phyloP scores from a whole-genome alignment of 2,329 filamentous ascomycete genomes.

The Aspergillaceae sp. region DNA sequence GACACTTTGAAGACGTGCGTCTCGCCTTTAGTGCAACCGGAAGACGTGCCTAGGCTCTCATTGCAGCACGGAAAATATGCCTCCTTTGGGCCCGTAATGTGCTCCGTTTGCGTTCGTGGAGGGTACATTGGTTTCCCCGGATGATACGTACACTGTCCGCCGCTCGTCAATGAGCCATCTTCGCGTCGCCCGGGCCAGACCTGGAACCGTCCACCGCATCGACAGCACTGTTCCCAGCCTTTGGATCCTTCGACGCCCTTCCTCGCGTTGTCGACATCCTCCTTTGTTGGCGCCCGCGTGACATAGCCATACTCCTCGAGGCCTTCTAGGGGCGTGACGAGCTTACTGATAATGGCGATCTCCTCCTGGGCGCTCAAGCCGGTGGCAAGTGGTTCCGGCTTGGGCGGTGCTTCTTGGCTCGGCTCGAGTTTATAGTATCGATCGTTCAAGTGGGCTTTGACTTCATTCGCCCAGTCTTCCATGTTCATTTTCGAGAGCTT shows the following conservation, averaged over 20 bases:
- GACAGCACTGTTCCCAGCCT: constrained; percentile 82
- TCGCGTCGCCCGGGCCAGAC: constrained; percentile 79
- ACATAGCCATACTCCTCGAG: constrained; percentile 71
- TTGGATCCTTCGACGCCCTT: constrained; percentile 57
- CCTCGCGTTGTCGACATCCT: constrained; percentile 58
- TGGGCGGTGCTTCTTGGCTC: constrained; percentile 21
- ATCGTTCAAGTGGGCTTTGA: constrained; percentile 37
- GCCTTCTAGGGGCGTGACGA: constrained; percentile 56
- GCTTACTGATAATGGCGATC: constrained; percentile 51
- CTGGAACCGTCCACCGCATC: constrained; percentile 78
- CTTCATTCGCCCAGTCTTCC: constrained; percentile 61
- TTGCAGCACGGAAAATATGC: constrained; percentile 72
- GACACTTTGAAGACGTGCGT: constrained; percentile 84
- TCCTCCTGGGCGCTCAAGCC: constrained; percentile 63
- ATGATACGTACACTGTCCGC: constrained; percentile 73
- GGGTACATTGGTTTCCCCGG: constrained; percentile 62
- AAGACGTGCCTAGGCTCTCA: constrained; percentile 60
- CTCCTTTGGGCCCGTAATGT: constrained; percentile 48
- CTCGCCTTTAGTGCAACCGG: constrained; percentile 62
- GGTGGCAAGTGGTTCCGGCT: constrained; percentile 54
- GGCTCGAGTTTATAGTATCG: constrained; percentile 28
- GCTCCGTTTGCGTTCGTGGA: constrained; percentile 44
- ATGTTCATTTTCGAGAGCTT: constrained; percentile 65
- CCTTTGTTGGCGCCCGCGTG: constrained; percentile 53
- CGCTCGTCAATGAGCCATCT: constrained; percentile 65